Conservation (phyloP, 2,329 filamentous ascomycete species). For the Scopulariopsis brevicaulis region DNA sequence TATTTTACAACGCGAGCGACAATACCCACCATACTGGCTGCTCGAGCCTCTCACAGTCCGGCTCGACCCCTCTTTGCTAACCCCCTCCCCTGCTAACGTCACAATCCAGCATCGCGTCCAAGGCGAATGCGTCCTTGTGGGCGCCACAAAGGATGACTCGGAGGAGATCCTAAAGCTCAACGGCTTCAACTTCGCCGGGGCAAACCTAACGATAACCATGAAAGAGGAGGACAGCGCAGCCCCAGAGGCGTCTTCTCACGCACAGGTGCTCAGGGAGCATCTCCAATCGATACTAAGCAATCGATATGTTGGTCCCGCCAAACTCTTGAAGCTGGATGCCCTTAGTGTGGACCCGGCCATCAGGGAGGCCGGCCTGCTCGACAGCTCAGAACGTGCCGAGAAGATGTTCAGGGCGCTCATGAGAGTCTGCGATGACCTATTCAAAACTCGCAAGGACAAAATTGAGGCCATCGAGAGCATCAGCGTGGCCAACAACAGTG, state of each 20-base stretch:
- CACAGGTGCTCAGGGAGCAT: slow-evolving; percentile 53
- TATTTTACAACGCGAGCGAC: slow-evolving; percentile 20
- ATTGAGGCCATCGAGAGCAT: slow-evolving; percentile 72
- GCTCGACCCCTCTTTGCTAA: not conserved
- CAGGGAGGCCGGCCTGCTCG: slow-evolving; percentile 64
- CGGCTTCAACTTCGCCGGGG: slow-evolving; percentile 56
- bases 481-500: slow-evolving; percentile 68
- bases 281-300: slow-evolving; percentile 60
- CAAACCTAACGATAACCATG: slow-evolving; percentile 26
- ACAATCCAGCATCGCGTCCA: slow-evolving; percentile 43
- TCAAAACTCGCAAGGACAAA: slow-evolving; percentile 61
- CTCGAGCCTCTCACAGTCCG: slow-evolving; percentile 15
- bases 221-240: slow-evolving; percentile 33
- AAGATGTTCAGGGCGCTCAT: slow-evolving; percentile 93
- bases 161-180: slow-evolving; percentile 57
- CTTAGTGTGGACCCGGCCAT: slow-evolving; percentile 65
- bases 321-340: slow-evolving; percentile 73
- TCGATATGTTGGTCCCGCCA: slow-evolving; percentile 60
- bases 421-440: slow-evolving; percentile 69
- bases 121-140: slow-evolving; percentile 59
- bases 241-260: slow-evolving; percentile 34
- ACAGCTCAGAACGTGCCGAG: slow-evolving; percentile 55
- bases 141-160: slow-evolving; percentile 51
- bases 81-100: slow-evolving; percentile 51
- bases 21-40: slow-evolving; percentile 23